Percentiles rank a stretch among this genome's conserved stretches.
phyloP scores from a whole-genome alignment of 176 grass and related monocot genomes.

The Oryza officinalis region DNA sequence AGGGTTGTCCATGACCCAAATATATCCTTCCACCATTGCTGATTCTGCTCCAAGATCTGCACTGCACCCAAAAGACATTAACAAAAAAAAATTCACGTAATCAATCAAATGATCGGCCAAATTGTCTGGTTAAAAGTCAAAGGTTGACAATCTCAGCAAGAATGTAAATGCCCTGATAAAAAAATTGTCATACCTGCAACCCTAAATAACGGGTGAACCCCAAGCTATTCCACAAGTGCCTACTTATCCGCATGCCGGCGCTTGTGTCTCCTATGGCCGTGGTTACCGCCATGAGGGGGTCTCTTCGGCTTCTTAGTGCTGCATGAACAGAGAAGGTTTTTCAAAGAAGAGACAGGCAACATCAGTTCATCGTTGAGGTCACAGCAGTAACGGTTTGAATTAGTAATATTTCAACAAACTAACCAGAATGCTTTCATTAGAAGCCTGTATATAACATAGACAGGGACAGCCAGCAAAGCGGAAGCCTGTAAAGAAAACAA shows the following conservation, averaged over 20 bases:
- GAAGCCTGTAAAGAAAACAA: conserved; percentile 66
- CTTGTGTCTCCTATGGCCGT: conserved; percentile 70
- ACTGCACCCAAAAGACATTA: neutral
- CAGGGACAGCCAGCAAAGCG: conserved; percentile 75
- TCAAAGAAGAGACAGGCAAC: neutral
- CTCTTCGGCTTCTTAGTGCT: conserved; percentile 69
- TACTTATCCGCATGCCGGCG: conserved; percentile 73
- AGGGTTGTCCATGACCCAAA: conserved; percentile 23
- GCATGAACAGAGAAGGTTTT: conserved; percentile 13
- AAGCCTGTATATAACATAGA: conserved; percentile 70
- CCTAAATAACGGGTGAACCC: conserved; percentile 21
- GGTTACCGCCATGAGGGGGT: conserved; percentile 43
- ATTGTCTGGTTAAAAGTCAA: neutral
- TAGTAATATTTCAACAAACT: conserved; percentile 22
- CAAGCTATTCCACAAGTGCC: neutral
- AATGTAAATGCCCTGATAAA: neutral
- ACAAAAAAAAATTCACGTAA: neutral
- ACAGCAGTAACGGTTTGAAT: neutral
- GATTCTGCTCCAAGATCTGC: conserved; percentile 27
- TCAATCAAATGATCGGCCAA: neutral
- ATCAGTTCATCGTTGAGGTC: neutral
- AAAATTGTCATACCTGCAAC: conserved; percentile 19
- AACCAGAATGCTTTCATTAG: conserved; percentile 71
- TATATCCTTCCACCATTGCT: conserved; percentile 24
- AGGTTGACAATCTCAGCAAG: neutral